A percentile compares a stretch with the other conserved stretches of the same genome.
These are phyloP conservation scores for Chiua sp. DNA, from an alignment of 1,284 basidiomycete species.

Conservation along the genomic window DNA sequence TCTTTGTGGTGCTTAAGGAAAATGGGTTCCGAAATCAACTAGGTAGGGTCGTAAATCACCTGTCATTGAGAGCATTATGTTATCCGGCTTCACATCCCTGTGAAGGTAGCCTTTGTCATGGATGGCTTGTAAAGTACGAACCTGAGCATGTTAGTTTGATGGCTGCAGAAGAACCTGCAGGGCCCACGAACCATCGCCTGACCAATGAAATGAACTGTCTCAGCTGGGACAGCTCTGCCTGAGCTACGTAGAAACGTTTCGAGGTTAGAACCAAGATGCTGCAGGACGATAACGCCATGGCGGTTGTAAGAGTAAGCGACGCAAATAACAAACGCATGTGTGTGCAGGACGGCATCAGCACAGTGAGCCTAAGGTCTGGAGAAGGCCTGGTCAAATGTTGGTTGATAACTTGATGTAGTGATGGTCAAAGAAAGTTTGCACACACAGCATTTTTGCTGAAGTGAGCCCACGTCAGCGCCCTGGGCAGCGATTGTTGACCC, in stretches of 20 bases:
- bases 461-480: too few species aligned
- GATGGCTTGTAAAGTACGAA: background rate
- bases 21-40: background rate
- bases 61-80: background rate
- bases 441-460: too few species aligned
- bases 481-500: too few species aligned
- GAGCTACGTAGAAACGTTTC: background rate
- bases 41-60: background rate
- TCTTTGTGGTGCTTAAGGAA: too few species aligned
- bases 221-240: background rate
- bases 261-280: background rate
- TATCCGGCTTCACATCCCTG: background rate
- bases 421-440: too few species aligned
- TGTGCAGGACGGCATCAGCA: background rate
- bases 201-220: background rate
- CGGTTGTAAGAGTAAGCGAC: background rate
- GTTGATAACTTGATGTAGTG: too few species aligned
- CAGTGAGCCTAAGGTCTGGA: too few species aligned
- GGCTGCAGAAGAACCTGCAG: background rate
- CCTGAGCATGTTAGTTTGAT: background rate
- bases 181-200: background rate
- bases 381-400: too few species aligned
- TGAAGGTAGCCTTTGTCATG: background rate
- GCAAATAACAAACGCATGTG: background rate
- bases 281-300: background rate